Base-by-base conservation (phyloP, 2,329 filamentous ascomycete species). In the Cladophialophora bantiana region DNA sequence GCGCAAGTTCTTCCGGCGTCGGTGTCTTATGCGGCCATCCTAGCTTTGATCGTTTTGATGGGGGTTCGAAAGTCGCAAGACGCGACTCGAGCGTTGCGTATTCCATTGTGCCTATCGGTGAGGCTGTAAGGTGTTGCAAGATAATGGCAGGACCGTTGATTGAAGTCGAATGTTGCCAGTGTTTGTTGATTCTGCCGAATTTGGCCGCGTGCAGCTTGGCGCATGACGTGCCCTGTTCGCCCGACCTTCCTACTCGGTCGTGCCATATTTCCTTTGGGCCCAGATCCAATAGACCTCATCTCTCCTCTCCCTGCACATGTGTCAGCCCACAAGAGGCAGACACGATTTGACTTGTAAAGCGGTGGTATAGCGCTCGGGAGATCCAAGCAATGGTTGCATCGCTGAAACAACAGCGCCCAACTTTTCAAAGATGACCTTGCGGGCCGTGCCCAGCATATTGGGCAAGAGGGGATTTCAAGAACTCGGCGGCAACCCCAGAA, bases 11-110 rank as follows among this genome's bases (percentile, higher is more conserved):
- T 71, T 87, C 84, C 12, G 89, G 84, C 0, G 87, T 83, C 1
- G 92, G 87, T 34, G 81, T 84, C 70, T 86, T 84, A 77, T 97
- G 92, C 26, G 94, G 93, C 95, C 95, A 99, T 77, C 79, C 61
- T 75, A 81, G 82, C 75, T 86, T 85, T 68, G 85, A 85, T 73
- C 85, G 85, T 68, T 87, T 83, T 57, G 83, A 85, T 2, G 86
- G 79, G 62, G 83, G 83, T 59, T 90, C 85, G 78, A 98, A 99
- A 10, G 93, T 94, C 36, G 88, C 89, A 40, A 97, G 81, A 56
- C 95, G 92, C 73, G 89, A 90, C 71, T 93, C 88, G 71, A 89
- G 89, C 15, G 90, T 90, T 72, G 85, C 59, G 50, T 62, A 71
- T 56, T 71, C 70, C 70, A 72, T 72, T 64, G 32, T 26, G 6